Evolutionary conservation across 345 rosid species (phyloP).

Genomic region (Eucalyptus curtisii): DNA sequence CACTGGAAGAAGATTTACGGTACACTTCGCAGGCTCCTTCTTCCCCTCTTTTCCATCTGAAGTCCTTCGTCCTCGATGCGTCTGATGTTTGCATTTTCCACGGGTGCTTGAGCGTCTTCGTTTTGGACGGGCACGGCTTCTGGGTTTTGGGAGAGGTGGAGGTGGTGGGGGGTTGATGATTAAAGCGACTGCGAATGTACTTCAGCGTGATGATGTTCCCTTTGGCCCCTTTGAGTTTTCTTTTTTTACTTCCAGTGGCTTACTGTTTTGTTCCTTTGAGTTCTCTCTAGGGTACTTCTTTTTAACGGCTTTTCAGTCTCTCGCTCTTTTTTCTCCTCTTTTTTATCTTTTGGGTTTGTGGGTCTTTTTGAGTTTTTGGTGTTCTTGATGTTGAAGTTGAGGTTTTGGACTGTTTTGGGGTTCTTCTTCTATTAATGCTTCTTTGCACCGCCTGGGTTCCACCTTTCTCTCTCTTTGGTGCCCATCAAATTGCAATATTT

Average conservation of each 20-base stretch:
- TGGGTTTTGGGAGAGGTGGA: neutral
- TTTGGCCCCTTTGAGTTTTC: neutral
- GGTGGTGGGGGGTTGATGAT: neutral
- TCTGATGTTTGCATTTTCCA: neutral
- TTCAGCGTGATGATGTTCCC: neutral
- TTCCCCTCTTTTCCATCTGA: neutral
- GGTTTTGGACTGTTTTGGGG: slow-evolving; percentile 30
- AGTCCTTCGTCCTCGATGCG: neutral
- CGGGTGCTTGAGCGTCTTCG: neutral
- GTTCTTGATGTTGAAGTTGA: slow-evolving; percentile 37
- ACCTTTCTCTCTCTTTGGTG: neutral
- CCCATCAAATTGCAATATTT: neutral
- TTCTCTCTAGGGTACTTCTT: neutral
- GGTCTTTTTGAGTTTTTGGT: slow-evolving; percentile 18
- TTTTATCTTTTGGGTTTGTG: neutral
- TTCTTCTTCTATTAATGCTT: neutral
- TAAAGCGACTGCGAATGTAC: neutral
- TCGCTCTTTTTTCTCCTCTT: neutral
- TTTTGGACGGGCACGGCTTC: neutral
- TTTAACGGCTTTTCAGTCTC: neutral
- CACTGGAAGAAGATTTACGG: slow-evolving; percentile 98
- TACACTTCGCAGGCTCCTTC: neutral
- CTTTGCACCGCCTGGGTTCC: neutral
- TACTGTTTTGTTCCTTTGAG: neutral
- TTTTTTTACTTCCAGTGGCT: neutral